phyloP scores from a whole-genome alignment of 352 stramenopile genomes.

The Blastocystis sp. region DNA sequence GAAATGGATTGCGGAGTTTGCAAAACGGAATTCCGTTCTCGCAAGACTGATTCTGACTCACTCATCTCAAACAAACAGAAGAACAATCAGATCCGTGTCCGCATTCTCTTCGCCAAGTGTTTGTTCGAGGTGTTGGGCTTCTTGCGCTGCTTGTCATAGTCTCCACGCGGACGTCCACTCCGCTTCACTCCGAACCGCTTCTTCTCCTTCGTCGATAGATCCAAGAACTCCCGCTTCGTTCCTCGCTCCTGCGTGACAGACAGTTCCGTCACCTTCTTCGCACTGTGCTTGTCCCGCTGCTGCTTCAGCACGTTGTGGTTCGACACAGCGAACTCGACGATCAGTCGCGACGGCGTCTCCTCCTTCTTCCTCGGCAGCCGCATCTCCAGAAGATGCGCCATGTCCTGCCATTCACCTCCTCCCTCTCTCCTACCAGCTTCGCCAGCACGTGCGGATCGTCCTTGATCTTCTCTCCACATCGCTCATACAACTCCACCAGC shows the following conservation, averaged over 20 bases:
- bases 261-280: conserved; percentile 60
- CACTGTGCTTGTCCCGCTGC: conserved; percentile 56
- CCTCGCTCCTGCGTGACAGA: neutral
- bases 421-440: conserved; percentile 58
- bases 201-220: conserved; percentile 48
- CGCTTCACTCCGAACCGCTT: conserved; percentile 62
- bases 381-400: conserved; percentile 62
- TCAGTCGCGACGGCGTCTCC: conserved; percentile 66
- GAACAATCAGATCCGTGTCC: neutral
- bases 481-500: conserved; percentile 46
- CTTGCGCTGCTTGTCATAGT: conserved; percentile 2
- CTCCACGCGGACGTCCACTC: neutral
- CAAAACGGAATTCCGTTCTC: neutral
- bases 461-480: conserved; percentile 42
- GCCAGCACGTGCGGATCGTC: conserved; percentile 24
- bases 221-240: neutral
- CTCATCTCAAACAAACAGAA: no score
- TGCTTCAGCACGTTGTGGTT: conserved; percentile 69
- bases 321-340: conserved; percentile 75
- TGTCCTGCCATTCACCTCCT: conserved; percentile 59
- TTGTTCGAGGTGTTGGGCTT: neutral
- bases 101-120: neutral
- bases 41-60: no score
- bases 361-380: conserved; percentile 40
- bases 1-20: no score